Evolutionary conservation across 2,329 filamentous ascomycete species (phyloP).

Genomic region (Didymella exigua): DNA sequence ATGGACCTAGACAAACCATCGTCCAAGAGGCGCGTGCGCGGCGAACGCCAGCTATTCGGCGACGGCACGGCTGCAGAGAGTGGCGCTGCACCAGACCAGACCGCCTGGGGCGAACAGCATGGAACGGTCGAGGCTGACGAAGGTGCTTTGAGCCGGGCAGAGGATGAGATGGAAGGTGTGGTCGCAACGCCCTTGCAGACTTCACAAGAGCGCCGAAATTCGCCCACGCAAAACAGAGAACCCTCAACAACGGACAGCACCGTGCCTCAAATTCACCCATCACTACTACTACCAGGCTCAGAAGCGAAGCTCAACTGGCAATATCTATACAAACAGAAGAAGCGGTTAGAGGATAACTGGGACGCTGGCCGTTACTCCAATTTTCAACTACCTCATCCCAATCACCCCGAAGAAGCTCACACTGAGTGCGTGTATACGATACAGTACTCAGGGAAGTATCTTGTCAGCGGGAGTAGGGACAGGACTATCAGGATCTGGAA

Average conservation of each 20-base stretch:
- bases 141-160: constrained; percentile 31
- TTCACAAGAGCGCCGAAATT: constrained; percentile 26
- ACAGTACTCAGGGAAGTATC: constrained; percentile 81
- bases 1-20: constrained; percentile 57
- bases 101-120: constrained; percentile 55
- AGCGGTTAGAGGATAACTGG: constrained; percentile 89
- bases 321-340: constrained; percentile 87
- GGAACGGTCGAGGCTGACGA: constrained; percentile 55
- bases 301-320: constrained; percentile 83
- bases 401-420: constrained; percentile 80
- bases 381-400: constrained; percentile 88
- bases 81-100: constrained; percentile 23
- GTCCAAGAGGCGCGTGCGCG: constrained; percentile 58
- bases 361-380: constrained; percentile 78
- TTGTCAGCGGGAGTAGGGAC: constrained; percentile 94
- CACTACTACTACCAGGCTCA: constrained; percentile 44
- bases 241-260: constrained; percentile 15
- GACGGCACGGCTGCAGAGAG: constrained; percentile 35
- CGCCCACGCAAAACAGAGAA: constrained; percentile 14
- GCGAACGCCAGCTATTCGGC: constrained; percentile 51
- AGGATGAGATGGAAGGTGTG: constrained; percentile 49
- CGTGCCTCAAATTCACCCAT: constrained; percentile 36
- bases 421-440: constrained; percentile 93
- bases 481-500: constrained; percentile 89
- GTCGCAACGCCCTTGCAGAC: constrained; percentile 23